Evolutionary conservation across 768 basidiomycete genomes (phyloP).

Genomic region (Lactarius pseudohatsudake): DNA sequence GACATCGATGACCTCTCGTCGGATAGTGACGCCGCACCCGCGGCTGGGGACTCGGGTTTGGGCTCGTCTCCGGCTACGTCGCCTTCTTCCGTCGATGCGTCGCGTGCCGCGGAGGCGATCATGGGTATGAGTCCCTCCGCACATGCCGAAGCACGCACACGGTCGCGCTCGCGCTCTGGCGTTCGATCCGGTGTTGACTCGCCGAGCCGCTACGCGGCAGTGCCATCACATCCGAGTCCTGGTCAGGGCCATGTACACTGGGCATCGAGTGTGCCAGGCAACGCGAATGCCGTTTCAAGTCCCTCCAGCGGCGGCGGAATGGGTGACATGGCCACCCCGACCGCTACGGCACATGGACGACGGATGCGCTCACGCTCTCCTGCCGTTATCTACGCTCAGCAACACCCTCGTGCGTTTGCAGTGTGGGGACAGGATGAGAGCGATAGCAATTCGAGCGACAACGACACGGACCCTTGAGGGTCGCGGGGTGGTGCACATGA

Average conservation of each 20-base stretch:
- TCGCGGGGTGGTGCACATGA: background rate
- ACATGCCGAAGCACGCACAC: constrained; percentile 14
- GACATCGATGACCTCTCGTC: constrained; percentile 85
- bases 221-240: background rate
- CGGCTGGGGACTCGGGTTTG: background rate
- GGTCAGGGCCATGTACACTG: constrained; percentile 26
- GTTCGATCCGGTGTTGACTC: constrained; percentile 29
- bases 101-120: constrained; percentile 27
- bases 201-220: constrained; percentile 25
- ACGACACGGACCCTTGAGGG: constrained; percentile 55
- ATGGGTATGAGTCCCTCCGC: constrained; percentile 23
- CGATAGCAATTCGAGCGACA: constrained; percentile 80
- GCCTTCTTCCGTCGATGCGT: constrained; percentile 12
- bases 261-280: background rate
- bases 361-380: constrained; percentile 32
- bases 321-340: constrained; percentile 25
- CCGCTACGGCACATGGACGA: constrained; percentile 27
- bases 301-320: constrained; percentile 2
- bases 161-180: constrained; percentile 22
- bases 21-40: constrained; percentile 12
- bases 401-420: constrained; percentile 61
- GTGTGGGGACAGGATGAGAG: constrained; percentile 89
- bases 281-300: background rate
- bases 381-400: constrained; percentile 35
- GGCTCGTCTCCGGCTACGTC: constrained; percentile 11